Evolutionary conservation across 148 eudicot genomes (phyloP), one percentile per base, ranked within the genome.

Genomic region (Fagopyrum tataricum): DNA sequence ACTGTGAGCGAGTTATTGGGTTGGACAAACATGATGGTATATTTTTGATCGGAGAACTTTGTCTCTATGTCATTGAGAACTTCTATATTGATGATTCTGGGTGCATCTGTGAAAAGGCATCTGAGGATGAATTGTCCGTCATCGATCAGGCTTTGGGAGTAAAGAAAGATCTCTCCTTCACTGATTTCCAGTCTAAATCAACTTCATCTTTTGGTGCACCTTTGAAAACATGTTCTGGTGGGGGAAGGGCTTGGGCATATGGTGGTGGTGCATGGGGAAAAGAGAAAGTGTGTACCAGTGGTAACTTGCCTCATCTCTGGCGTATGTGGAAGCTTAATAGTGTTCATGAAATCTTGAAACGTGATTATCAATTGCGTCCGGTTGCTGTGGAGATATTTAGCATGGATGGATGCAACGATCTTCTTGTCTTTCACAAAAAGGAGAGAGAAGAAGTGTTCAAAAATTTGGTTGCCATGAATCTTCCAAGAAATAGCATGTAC

Each of bases 181-280:
- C 85, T 82, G 99, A 96, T 77, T 90, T 91, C 24, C 84, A 92
- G 70, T 87, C 92, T 77, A 96, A 92, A 83, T 88, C 94, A 59
- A 89, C 86, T 75, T 92, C 91, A 74, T 90, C 97, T 39, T 87
- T 90, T 92, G 81, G 81, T 86, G 87, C 78, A 47, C 74, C 92
- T 24, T 82, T 74, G 55, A 92, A 89, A 73, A 78, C 90, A 9
- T 81, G 76, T 55, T 31, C 37, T 31, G 75, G 81, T 70, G 99
- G 97, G 43, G 96, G 96, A 72, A 86, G 96, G 87, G 96, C 99
- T 72, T 96, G 99, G 99, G 99, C 96, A 2, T 96, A 90, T 76
- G 90, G 79, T 82, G 99, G 99, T 73, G 97, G 99, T 75, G 99
- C 99, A 41, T 96, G 99, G 99, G 99, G 97, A 70, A 92, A 92